A percentile compares a stretch with the other conserved stretches of the same genome.
phyloP scores from a whole-genome alignment of 2,329 filamentous ascomycete species.

The Ophiostoma pallidulum region DNA sequence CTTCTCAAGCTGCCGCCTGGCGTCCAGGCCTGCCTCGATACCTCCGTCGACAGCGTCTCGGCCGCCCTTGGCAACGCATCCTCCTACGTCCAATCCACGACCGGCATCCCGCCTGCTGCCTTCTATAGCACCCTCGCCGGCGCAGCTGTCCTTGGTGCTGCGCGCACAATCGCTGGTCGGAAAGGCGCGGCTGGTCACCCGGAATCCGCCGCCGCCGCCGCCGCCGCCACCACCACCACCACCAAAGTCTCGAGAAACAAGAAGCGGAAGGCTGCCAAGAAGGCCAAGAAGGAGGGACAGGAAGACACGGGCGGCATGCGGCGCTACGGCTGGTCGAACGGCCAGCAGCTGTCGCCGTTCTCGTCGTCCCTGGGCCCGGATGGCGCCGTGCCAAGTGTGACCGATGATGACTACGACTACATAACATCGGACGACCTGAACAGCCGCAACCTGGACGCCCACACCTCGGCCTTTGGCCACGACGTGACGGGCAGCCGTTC shows the following conservation, averaged over 20 bases:
- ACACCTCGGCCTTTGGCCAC: conserved; percentile 14
- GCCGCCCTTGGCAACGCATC: conserved; percentile 40
- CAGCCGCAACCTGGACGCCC: conserved; percentile 23
- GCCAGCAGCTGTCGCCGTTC: conserved; percentile 39
- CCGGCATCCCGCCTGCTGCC: conserved; percentile 39
- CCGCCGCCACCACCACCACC: background rate
- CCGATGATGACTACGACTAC: conserved; percentile 70
- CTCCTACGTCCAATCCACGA: conserved; percentile 41
- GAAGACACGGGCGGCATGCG: conserved; percentile 32
- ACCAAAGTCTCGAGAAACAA: conserved; percentile 14
- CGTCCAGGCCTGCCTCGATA: conserved; percentile 49
- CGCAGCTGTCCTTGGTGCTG: conserved; percentile 37
- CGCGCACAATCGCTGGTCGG: conserved; percentile 23
- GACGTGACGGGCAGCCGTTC: conserved; percentile 2
- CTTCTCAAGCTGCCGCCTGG: conserved; percentile 31
- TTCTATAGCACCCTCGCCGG: conserved; percentile 42
- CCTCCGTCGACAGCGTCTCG: conserved; percentile 39
- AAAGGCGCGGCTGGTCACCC: too few relatives aligned
- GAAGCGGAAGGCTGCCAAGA: conserved; percentile 17
- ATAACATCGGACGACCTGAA: conserved; percentile 69
- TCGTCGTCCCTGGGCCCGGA: conserved; percentile 33
- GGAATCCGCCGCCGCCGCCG: background rate
- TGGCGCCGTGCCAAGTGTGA: conserved; percentile 48
- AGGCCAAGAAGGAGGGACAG: conserved; percentile 5
- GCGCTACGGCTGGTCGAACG: conserved; percentile 41